Evolutionary conservation across 495 filamentous ascomycete genomes (phyloP).

Genomic region (Trichoderma parareesei): DNA sequence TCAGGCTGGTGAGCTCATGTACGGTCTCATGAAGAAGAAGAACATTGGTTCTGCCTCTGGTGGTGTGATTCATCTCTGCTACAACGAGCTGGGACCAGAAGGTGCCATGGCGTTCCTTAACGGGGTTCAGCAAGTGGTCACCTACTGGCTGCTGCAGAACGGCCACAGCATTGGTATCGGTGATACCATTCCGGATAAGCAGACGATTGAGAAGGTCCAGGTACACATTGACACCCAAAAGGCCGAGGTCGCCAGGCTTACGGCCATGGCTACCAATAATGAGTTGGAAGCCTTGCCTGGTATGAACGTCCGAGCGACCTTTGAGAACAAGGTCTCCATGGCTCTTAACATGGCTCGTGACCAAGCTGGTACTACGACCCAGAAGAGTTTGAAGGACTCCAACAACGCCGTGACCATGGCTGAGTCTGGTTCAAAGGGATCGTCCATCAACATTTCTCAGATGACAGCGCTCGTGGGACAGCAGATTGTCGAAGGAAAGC

Average conservation of each 20-base stretch:
- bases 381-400: constrained; percentile 83
- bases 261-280: constrained; percentile 70
- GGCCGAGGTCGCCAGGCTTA: constrained; percentile 64
- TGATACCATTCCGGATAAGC: constrained; percentile 86
- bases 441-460: constrained; percentile 97
- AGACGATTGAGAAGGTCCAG: constrained; percentile 75
- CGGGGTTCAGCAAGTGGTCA: constrained; percentile 82
- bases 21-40: constrained; percentile 87
- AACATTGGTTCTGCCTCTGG: constrained; percentile 77
- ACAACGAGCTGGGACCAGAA: constrained; percentile 83
- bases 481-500: constrained; percentile 95
- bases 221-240: constrained; percentile 72
- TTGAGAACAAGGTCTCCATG: constrained; percentile 90
- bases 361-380: constrained; percentile 82
- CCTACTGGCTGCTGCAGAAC: constrained; percentile 97
- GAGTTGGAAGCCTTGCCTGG: constrained; percentile 80
- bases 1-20: constrained; percentile 80
- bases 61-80: constrained; percentile 92
- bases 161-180: constrained; percentile 98
- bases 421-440: constrained; percentile 91
- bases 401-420: constrained; percentile 98
- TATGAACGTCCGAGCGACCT: constrained; percentile 97
- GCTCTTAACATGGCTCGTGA: constrained; percentile 94
- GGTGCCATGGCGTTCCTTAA: constrained; percentile 92
- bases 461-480: constrained; percentile 98